Percentiles rank a stretch among this genome's conserved stretches.
These are phyloP conservation scores for Starmerella bombi DNA, from an alignment of 805 yeast species.

Conservation along the genomic window DNA sequence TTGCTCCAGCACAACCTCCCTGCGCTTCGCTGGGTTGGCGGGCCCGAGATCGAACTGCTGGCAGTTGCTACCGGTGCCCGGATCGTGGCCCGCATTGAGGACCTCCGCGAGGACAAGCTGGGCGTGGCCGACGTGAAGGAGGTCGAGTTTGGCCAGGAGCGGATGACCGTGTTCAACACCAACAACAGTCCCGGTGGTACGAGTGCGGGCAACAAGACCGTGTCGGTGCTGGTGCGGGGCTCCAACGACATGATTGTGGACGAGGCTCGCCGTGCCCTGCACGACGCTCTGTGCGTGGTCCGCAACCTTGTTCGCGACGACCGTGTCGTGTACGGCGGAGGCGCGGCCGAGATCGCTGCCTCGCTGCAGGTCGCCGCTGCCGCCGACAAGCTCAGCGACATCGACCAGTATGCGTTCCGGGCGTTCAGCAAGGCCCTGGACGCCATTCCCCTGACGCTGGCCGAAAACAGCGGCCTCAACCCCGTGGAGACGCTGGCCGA, in stretches of 20 bases:
- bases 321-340: constrained; percentile 98
- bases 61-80: constrained; percentile 97
- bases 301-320: constrained; percentile 86
- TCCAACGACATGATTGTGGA: constrained; percentile 96
- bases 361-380: constrained; percentile 81
- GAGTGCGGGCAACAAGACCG: constrained; percentile 44
- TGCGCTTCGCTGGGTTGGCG: constrained; percentile 99
- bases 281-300: constrained; percentile 93
- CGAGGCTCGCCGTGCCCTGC: constrained; percentile 91
- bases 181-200: constrained; percentile 28
- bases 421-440: constrained; percentile 88
- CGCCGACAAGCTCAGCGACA: constrained; percentile 87
- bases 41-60: constrained; percentile 85
- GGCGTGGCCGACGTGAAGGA: constrained; percentile 88
- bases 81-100: constrained; percentile 95
- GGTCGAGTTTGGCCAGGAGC: constrained; percentile 86
- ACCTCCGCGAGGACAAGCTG: constrained; percentile 62
- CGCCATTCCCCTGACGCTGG: constrained; percentile 82
- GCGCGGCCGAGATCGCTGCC: constrained; percentile 92
- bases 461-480: constrained; percentile 92
- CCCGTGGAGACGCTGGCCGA: constrained; percentile 81
- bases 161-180: constrained; percentile 89
- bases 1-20: constrained; percentile 77
- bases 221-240: constrained; percentile 87
- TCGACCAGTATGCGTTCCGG: constrained; percentile 95